Percentiles rank a stretch among this genome's conserved stretches.
Conservation (phyloP, 805 yeast species). For the Schizosaccharomyces osmophilus region DNA sequence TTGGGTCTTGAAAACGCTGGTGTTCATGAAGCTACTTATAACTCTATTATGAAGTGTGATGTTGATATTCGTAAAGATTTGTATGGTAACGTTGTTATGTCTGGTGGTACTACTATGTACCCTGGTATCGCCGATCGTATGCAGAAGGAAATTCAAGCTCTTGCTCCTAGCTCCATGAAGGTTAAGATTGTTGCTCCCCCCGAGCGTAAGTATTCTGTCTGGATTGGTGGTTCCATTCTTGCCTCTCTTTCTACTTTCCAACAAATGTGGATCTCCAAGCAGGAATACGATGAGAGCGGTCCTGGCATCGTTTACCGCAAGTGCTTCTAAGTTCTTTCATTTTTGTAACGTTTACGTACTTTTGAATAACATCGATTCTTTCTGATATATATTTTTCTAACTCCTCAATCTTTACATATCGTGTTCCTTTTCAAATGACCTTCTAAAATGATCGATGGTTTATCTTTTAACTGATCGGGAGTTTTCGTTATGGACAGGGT, state of each 20-base stretch:
- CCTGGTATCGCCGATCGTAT: constrained; percentile 99
- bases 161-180: constrained; percentile 99
- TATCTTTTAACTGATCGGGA: too few relatives aligned
- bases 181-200: constrained; percentile 98
- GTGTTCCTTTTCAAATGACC: too few relatives aligned
- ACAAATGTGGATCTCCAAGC: constrained; percentile 99
- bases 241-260: constrained; percentile 98
- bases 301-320: constrained; percentile 96
- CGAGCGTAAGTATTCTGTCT: constrained; percentile 87
- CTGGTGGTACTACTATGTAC: constrained; percentile 99
- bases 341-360: neutral
- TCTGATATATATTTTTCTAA: neutral
- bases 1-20: constrained; percentile 85
- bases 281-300: constrained; percentile 99
- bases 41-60: constrained; percentile 95
- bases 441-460: too few relatives aligned
- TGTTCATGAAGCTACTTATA: constrained; percentile 92
- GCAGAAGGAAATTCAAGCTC: constrained; percentile 98
- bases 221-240: constrained; percentile 99
- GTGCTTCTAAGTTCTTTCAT: constrained; percentile 36
- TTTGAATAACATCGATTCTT: neutral
- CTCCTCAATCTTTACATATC: neutral
- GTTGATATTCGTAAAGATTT: constrained; percentile 96
- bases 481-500: too few relatives aligned
- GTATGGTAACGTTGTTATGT: constrained; percentile 97